Evolutionary conservation across 2,329 filamentous ascomycete genomes (phyloP), one percentile per base, ranked within the genome.

Genomic region (Dendrostoma leiphaemia): DNA sequence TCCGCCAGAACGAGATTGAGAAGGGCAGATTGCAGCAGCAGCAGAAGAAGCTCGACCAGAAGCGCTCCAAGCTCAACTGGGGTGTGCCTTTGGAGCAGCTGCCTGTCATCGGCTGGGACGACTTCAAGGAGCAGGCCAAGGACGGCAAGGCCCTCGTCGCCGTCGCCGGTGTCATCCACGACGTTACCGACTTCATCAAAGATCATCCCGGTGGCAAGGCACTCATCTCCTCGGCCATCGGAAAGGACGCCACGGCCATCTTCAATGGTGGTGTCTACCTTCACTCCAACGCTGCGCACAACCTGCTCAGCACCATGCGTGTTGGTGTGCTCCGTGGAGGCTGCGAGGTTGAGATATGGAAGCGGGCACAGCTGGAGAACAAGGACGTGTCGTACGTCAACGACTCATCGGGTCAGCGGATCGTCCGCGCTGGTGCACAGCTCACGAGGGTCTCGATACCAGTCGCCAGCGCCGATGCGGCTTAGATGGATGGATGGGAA

Each of bases 201-300:
- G 88, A 92, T 65, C 90, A 95, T 72, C 90, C 90, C n/a, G 90
- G 90, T 79, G 90, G 90, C 68, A 91, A 89, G 78, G 88, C 89
- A 38, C 86, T 95, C 75, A 94, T 95, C 75, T 83, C 77, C 62
- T 89, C 87, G 26, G 89, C 86, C 48, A 82, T 95, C 54, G 90
- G 90, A 70, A 94, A 94, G 78, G 90, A 95, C 60, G 89, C 90
- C 52, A 94, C 90, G 15, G 89, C 90, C 63, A 90, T 92, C 74
- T 95, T 95, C 83, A 95, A 95, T 72, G 90, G 90, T 61, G 90
- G 90, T 74, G 88, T 95, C 59, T 95, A 95, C 77, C 83, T 88
- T 70, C 90, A 95, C 79, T 91, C 87, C 69, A 95, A 95, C 74
- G 90, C 89, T 53, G 90, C 90, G 32, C 90, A 95, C 80, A 95